These are phyloP conservation scores for Talaromyces albobiverticillius DNA, from an alignment of 2,329 filamentous ascomycete species.

Conservation along the genomic window DNA sequence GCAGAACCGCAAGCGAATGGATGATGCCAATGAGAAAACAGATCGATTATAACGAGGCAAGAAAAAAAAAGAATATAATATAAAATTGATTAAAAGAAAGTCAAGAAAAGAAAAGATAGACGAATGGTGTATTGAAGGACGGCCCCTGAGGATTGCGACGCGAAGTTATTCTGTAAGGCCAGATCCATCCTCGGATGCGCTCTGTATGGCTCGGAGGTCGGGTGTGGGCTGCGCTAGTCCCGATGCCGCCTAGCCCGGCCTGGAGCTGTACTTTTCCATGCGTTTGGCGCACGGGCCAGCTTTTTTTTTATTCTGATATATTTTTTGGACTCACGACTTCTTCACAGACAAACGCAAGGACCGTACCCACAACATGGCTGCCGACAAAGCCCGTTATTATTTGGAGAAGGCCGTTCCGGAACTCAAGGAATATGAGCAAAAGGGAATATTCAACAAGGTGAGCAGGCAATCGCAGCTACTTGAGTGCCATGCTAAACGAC, in stretches of 20 bases:
- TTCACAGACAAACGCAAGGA: neutral
- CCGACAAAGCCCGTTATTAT: slow-evolving; percentile 93
- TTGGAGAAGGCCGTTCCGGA: slow-evolving; percentile 90
- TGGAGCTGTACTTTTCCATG: neutral
- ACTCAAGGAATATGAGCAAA: slow-evolving; percentile 86
- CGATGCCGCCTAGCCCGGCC: neutral
- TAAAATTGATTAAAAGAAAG: slow-evolving; percentile 7
- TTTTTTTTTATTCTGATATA: slow-evolving; percentile 6
- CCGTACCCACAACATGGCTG: slow-evolving; percentile 60
- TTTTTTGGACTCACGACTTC: neutral
- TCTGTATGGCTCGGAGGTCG: neutral
- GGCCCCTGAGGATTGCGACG: slow-evolving; percentile 4
- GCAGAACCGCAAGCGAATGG: slow-evolving; percentile 21
- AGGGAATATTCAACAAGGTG: slow-evolving; percentile 83
- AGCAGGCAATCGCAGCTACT: slow-evolving; percentile 2
- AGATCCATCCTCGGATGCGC: slow-evolving; percentile 11
- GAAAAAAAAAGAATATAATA: slow-evolving; percentile 4
- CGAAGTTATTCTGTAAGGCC: neutral
- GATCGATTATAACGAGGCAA: slow-evolving; percentile 11
- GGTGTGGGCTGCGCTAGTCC: neutral
- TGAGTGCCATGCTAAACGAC: too few species aligned
- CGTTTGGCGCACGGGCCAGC: neutral
- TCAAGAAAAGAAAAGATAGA: slow-evolving; percentile 17
- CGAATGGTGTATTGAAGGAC: neutral
- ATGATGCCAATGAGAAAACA: slow-evolving; percentile 13